Evolutionary conservation across 148 eudicot species (phyloP).

Genomic region (Rhododendron ovatum): DNA sequence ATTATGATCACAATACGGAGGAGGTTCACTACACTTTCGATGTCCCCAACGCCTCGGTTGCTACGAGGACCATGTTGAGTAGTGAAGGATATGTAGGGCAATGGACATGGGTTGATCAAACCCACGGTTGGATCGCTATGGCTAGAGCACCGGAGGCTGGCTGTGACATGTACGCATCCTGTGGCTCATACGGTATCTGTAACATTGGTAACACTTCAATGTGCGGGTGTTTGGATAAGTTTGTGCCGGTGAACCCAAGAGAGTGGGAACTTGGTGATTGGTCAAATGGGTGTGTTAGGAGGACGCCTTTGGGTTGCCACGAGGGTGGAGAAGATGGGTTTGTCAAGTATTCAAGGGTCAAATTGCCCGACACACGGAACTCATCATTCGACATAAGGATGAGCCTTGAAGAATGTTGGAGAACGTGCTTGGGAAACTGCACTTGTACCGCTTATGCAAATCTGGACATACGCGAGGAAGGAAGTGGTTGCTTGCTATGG

Average conservation of each 20-base stretch:
- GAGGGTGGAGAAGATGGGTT: slow-evolving; percentile 25
- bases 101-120: background rate
- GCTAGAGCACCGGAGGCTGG: slow-evolving; percentile 7
- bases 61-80: slow-evolving; percentile 13
- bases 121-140: slow-evolving; percentile 14
- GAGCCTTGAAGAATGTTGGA: slow-evolving; percentile 30
- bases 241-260: slow-evolving; percentile 13
- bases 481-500: slow-evolving; percentile 47
- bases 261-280: slow-evolving; percentile 30
- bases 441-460: slow-evolving; percentile 36
- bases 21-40: slow-evolving; percentile 3
- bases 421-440: slow-evolving; percentile 32
- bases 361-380: slow-evolving; percentile 28
- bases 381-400: slow-evolving; percentile 30
- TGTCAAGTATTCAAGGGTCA: slow-evolving; percentile 20
- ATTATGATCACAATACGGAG: background rate
- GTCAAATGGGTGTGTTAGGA: slow-evolving; percentile 34
- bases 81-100: slow-evolving; percentile 9
- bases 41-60: background rate
- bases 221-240: slow-evolving; percentile 30
- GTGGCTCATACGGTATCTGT: slow-evolving; percentile 24
- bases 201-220: background rate
- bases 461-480: slow-evolving; percentile 20
- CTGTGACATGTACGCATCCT: slow-evolving; percentile 18
- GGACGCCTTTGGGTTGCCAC: slow-evolving; percentile 16